phyloP scores from a whole-genome alignment of 441 rosid species.

The Jatropha podagrica region DNA sequence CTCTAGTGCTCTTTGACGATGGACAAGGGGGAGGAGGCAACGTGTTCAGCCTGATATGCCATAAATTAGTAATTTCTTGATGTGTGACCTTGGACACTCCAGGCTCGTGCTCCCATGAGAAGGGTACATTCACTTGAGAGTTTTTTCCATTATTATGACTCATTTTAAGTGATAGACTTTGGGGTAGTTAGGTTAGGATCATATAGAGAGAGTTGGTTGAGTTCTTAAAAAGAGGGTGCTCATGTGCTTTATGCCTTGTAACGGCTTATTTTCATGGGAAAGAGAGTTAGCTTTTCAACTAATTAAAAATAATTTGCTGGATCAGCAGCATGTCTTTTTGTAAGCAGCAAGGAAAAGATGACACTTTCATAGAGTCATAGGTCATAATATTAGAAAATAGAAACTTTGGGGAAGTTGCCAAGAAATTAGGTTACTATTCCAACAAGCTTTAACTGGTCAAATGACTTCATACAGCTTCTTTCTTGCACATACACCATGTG shows the following conservation, averaged over 20 bases:
- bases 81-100: slow-evolving; percentile 32
- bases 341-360: slow-evolving; percentile 3
- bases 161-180: slow-evolving; percentile 1
- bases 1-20: neutral
- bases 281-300: slow-evolving; percentile 15
- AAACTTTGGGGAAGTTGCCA: neutral
- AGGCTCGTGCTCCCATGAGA: slow-evolving; percentile 44
- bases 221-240: neutral
- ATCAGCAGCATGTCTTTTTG: neutral
- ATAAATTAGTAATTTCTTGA: neutral
- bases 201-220: neutral
- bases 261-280: slow-evolving; percentile 21
- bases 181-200: neutral
- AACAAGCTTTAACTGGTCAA: too few species aligned
- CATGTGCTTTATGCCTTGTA: slow-evolving; percentile 23
- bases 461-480: too few species aligned
- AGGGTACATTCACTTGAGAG: slow-evolving; percentile 30
- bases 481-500: too few species aligned
- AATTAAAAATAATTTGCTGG: slow-evolving; percentile 1
- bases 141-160: slow-evolving; percentile 4
- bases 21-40: slow-evolving; percentile 25
- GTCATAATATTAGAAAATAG: neutral
- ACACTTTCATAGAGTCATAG: neutral
- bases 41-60: neutral
- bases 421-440: too few species aligned